phyloP scores from a whole-genome alignment of 345 rosid genomes.

The Adansonia digitata region DNA sequence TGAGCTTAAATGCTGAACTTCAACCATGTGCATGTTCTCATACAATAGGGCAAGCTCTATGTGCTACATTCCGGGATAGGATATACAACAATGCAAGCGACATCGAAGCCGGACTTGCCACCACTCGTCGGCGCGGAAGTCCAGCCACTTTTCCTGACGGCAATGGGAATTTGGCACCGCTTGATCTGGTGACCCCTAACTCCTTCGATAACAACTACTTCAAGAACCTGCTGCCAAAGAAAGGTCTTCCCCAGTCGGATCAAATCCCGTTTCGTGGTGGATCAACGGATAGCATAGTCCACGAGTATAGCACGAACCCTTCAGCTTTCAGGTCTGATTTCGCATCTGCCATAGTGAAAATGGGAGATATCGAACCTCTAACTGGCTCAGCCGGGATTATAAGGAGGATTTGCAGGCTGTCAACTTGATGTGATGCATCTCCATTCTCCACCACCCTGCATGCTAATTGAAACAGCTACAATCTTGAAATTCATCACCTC shows the following conservation, averaged over 20 bases:
- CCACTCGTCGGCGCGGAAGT: constrained; percentile 36
- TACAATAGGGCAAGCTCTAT: constrained; percentile 51
- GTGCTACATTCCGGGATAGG: constrained; percentile 36
- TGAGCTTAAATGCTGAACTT: background rate
- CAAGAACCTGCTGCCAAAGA: constrained; percentile 45
- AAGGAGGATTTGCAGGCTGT: constrained; percentile 29
- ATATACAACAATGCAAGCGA: no score
- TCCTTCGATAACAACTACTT: no score
- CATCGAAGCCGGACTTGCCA: constrained; percentile 39
- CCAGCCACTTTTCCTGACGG: constrained; percentile 15
- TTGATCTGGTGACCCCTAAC: no score
- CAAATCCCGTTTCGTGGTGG: constrained; percentile 26
- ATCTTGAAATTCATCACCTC: background rate
- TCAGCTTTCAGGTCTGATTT: constrained; percentile 29
- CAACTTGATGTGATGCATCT: constrained; percentile 17
- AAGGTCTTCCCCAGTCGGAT: constrained; percentile 46
- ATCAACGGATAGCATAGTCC: constrained; percentile 37
- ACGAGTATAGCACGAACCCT: constrained; percentile 28
- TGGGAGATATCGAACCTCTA: constrained; percentile 37
- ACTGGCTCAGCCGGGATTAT: constrained; percentile 38
- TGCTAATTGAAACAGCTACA: background rate
- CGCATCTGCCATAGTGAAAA: constrained; percentile 41
- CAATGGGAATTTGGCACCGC: constrained; percentile 24
- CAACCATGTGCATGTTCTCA: constrained; percentile 22
- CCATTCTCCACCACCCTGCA: no score